Evolutionary conservation across 2,329 filamentous ascomycete genomes (phyloP).

Genomic region (Proliferodiscus dingleyae): DNA sequence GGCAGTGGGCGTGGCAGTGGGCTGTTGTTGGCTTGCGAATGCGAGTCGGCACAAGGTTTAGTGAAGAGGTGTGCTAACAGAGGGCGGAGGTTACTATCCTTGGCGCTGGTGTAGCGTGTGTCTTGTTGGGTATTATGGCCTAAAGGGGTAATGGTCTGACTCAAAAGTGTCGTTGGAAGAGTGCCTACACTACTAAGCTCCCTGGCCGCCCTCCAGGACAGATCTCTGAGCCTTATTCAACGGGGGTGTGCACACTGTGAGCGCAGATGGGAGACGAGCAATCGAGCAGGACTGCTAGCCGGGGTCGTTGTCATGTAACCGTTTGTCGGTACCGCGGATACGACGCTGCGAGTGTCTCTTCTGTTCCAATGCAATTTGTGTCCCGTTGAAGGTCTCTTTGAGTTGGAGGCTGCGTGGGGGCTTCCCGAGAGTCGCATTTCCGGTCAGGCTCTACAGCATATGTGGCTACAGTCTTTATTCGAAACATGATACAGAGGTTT

Average conservation of each 20-base stretch:
- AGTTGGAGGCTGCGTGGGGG: no score
- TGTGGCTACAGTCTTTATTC: no score
- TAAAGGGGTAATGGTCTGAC: not conserved
- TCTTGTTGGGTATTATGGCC: not conserved
- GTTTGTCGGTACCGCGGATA: constrained; percentile 2
- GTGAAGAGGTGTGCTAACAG: not conserved
- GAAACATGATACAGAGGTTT: no score
- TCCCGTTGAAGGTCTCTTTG: not conserved
- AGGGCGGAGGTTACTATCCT: not conserved
- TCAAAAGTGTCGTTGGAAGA: not conserved
- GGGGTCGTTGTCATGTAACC: not conserved
- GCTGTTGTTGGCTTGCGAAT: no score
- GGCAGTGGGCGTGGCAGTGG: not conserved
- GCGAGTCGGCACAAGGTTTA: not conserved
- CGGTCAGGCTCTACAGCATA: no score
- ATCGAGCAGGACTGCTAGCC: not conserved
- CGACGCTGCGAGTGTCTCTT: not conserved
- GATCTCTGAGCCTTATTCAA: not conserved
- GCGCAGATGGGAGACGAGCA: no score
- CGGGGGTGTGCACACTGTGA: no score
- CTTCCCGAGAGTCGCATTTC: no score
- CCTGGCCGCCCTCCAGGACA: not conserved
- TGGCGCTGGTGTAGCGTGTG: not conserved
- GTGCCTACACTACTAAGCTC: not conserved
- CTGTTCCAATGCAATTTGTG: not conserved